phyloP scores from a whole-genome alignment of 139 green algal species.

The Haematococcus lacustris region DNA sequence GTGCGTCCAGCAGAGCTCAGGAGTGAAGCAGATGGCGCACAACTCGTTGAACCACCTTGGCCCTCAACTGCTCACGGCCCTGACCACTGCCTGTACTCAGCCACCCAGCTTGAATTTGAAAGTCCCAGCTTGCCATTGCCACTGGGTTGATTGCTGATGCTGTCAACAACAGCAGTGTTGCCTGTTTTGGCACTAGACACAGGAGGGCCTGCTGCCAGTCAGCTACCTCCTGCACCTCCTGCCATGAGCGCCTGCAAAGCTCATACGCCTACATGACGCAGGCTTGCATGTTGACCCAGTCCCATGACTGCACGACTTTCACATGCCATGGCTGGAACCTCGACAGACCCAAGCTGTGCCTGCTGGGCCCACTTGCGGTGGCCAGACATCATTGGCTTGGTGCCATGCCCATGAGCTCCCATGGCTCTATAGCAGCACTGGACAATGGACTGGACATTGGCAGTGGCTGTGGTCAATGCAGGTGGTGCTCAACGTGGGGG shows the following conservation, averaged over 20 bases:
- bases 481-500: conserved; percentile 58
- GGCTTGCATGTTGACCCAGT: neutral
- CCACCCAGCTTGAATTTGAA: too few relatives aligned
- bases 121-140: too few relatives aligned
- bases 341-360: neutral
- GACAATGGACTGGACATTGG: neutral
- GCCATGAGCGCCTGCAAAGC: neutral
- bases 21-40: neutral
- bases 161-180: too few relatives aligned
- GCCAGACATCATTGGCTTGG: neutral
- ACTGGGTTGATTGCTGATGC: too few relatives aligned
- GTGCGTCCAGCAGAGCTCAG: neutral
- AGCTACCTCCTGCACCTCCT: too few relatives aligned
- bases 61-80: conserved; percentile 1
- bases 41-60: conserved; percentile 1
- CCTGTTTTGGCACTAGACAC: too few relatives aligned
- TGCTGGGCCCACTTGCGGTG: neutral
- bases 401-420: neutral
- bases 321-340: neutral
- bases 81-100: too few relatives aligned
- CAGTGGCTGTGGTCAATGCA: conserved; percentile 12
- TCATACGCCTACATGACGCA: too few relatives aligned
- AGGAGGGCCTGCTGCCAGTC: too few relatives aligned
- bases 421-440: neutral
- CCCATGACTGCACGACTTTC: neutral